Evolutionary conservation across 2,329 filamentous ascomycete genomes (phyloP).

Genomic region (Emmonsiellopsis sp.): DNA sequence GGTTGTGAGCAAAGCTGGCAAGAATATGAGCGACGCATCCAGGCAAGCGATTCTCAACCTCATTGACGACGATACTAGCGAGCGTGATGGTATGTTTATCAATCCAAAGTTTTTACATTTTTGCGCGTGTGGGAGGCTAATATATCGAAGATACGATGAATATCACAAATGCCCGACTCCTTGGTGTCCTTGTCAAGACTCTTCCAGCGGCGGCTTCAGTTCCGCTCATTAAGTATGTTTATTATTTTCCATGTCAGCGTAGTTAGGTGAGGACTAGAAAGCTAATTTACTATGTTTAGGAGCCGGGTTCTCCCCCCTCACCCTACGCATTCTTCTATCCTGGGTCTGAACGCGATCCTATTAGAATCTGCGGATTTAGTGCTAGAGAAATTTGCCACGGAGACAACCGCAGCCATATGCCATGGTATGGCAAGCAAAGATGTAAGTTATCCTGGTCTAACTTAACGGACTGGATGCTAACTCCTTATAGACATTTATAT

Average conservation of each 20-base stretch:
- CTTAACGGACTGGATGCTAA: conserved; percentile 11
- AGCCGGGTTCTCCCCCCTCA: conserved; percentile 70
- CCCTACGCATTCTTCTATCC: conserved; percentile 66
- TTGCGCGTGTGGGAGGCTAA: conserved; percentile 9
- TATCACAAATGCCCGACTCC: conserved; percentile 80
- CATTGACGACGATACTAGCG: conserved; percentile 76
- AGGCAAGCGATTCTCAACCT: conserved; percentile 75
- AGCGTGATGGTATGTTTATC: conserved; percentile 50
- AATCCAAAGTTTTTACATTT: not conserved
- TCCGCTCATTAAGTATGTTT: conserved; percentile 45
- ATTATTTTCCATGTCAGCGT: not conserved
- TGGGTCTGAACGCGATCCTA: conserved; percentile 82
- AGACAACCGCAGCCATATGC: conserved; percentile 66
- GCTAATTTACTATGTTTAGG: conserved; percentile 42
- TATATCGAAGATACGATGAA: conserved; percentile 53
- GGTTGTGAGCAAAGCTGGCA: conserved; percentile 87
- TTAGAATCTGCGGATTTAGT: conserved; percentile 67
- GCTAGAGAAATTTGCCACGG: conserved; percentile 58
- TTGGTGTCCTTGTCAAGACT: conserved; percentile 83
- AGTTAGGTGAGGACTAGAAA: not conserved
- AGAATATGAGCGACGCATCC: conserved; percentile 88
- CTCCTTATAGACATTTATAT: conserved; percentile 59
- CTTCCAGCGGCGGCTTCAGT: conserved; percentile 62
- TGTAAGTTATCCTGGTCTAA: conserved; percentile 43
- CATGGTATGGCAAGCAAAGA: conserved; percentile 69